These are phyloP conservation scores for Primulina eburnea DNA, from an alignment of 257 asterid species.

Conservation along the genomic window DNA sequence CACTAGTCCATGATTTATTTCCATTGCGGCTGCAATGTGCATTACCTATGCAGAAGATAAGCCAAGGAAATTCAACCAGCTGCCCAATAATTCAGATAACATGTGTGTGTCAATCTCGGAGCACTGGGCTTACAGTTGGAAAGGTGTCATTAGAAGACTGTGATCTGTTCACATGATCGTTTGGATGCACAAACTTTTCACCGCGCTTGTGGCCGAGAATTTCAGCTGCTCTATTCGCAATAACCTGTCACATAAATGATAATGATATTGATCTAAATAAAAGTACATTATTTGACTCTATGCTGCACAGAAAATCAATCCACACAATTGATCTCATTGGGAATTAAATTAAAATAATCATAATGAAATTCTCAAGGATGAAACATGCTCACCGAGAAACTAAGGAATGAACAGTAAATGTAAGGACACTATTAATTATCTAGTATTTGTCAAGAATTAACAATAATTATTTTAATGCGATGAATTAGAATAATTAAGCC, in stretches of 20 bases:
- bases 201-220: constrained; percentile 94
- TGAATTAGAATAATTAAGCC: too few relatives aligned
- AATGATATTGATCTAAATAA: constrained; percentile 20
- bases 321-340: background rate
- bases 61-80: constrained; percentile 17
- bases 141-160: constrained; percentile 98
- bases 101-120: constrained; percentile 19
- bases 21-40: constrained; percentile 97
- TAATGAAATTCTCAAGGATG: background rate
- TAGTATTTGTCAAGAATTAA: too few relatives aligned
- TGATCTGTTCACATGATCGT: constrained; percentile 94
- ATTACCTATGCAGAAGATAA: constrained; percentile 59
- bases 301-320: constrained; percentile 3
- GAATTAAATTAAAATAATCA: background rate
- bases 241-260: constrained; percentile 54
- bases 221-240: constrained; percentile 98
- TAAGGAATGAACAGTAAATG: constrained; percentile 5
- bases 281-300: constrained; percentile 13
- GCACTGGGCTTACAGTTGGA: constrained; percentile 75
- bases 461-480: too few relatives aligned
- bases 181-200: constrained; percentile 87
- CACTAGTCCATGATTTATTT: constrained; percentile 71
- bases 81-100: constrained; percentile 7
- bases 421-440: too few relatives aligned
- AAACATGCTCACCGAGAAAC: constrained; percentile 9